A percentile compares a stretch with the other conserved stretches of the same genome.
phyloP scores from a whole-genome alignment of 2,329 filamentous ascomycete genomes.

The Claviceps sp. region DNA sequence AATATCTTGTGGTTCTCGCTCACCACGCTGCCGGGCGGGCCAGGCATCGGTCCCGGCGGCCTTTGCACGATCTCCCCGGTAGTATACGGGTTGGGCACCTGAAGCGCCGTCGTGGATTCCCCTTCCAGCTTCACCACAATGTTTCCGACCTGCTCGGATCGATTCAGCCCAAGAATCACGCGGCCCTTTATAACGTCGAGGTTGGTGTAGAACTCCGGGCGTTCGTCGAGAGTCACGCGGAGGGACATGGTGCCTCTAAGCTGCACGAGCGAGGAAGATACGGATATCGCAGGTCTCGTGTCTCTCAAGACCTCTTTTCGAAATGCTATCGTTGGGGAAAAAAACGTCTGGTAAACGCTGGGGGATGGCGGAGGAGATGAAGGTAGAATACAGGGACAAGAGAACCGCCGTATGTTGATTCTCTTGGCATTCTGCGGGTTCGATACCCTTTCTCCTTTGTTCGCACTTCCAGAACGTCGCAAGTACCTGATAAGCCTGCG shows the following conservation, averaged over 20 bases:
- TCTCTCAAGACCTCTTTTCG: background rate
- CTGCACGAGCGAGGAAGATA: background rate
- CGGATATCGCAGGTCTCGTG: background rate
- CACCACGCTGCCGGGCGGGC: slow-evolving; percentile 28
- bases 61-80: slow-evolving; percentile 24
- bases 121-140: slow-evolving; percentile 77
- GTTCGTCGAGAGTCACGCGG: slow-evolving; percentile 51
- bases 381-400: background rate
- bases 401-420: background rate
- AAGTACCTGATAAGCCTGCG: no score
- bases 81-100: slow-evolving; percentile 33
- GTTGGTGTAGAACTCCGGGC: slow-evolving; percentile 64
- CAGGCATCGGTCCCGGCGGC: slow-evolving; percentile 13
- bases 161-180: slow-evolving; percentile 42
- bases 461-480: background rate
- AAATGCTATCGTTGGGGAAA: no score
- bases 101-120: slow-evolving; percentile 56
- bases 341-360: background rate
- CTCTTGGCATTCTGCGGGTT: background rate
- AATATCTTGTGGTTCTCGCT: slow-evolving; percentile 59
- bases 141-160: slow-evolving; percentile 56
- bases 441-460: background rate
- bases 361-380: background rate
- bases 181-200: slow-evolving; percentile 59
- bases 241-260: slow-evolving; percentile 43